Conservation (phyloP, 2,329 filamentous ascomycete genomes). For the Fusarium solani-melongenae region DNA sequence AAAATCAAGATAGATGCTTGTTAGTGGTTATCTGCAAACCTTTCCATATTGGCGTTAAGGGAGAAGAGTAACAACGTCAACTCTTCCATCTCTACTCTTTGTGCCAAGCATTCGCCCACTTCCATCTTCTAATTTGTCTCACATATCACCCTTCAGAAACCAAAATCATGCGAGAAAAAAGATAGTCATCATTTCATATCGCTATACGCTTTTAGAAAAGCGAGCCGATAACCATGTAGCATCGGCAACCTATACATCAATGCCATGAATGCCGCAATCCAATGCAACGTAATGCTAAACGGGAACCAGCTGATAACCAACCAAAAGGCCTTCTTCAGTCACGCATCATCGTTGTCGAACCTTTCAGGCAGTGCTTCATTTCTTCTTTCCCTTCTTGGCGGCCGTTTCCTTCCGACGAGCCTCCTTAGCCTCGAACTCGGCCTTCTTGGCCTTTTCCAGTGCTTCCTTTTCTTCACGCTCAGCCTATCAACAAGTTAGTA, state of each 20-base stretch:
- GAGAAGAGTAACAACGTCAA: neutral
- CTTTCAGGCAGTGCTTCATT: slow-evolving; percentile 39
- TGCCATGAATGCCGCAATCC: neutral
- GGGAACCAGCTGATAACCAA: neutral
- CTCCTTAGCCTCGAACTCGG: slow-evolving; percentile 66
- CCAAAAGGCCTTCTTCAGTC: neutral
- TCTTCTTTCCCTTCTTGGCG: slow-evolving; percentile 63
- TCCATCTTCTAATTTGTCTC: neutral
- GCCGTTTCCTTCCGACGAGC: slow-evolving; percentile 65
- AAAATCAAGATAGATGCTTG: neutral
- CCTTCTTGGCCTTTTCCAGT: slow-evolving; percentile 59
- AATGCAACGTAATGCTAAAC: neutral
- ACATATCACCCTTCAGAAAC: neutral
- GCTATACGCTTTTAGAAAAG: neutral
- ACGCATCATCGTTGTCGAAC: slow-evolving; percentile 4
- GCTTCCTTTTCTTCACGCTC: slow-evolving; percentile 69
- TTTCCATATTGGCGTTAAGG: neutral
- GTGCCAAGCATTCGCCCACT: neutral
- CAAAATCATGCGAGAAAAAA: neutral
- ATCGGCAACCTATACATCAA: neutral
- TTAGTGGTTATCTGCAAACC: neutral
- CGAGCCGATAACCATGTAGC: neutral
- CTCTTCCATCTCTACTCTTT: neutral
- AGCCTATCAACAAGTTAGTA: slow-evolving; percentile 53
- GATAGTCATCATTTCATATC: neutral